These are phyloP conservation scores for Dictyostelium citrinum DNA, from an alignment of 78 protist genomes.

Conservation along the genomic window DNA sequence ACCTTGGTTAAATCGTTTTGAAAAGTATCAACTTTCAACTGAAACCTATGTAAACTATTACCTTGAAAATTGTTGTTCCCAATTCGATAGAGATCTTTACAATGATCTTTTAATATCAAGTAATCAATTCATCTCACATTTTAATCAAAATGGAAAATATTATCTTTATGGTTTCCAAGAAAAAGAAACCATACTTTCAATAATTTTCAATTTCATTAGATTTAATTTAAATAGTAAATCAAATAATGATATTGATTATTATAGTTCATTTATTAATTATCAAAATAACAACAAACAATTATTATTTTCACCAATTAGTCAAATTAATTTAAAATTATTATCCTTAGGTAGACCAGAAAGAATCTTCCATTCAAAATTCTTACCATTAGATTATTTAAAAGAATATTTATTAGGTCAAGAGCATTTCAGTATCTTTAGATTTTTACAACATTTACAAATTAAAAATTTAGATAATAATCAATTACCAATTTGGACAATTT, in stretches of 20 bases:
- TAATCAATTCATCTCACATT: background rate
- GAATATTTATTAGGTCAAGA: conserved; percentile 68
- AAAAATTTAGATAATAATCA: background rate
- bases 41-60: conserved; percentile 9
- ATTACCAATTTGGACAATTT: conserved; percentile 21
- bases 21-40: conserved; percentile 8
- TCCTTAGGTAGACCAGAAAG: conserved; percentile 60
- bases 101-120: background rate
- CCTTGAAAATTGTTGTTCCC: background rate
- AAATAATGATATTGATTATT: background rate
- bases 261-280: background rate
- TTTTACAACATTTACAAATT: background rate
- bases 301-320: background rate
- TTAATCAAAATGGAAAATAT: background rate
- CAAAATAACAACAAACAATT: background rate
- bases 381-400: conserved; percentile 33
- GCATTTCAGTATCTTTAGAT: conserved; percentile 38
- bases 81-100: background rate
- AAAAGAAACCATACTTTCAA: background rate
- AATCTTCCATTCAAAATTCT: conserved; percentile 6
- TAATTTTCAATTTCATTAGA: background rate
- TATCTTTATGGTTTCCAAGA: background rate
- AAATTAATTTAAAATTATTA: conserved; percentile 9
- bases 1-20: conserved; percentile 44
- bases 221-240: background rate